Conservation (phyloP, 2,329 filamentous ascomycete genomes). For the Ilyonectria destructans region DNA sequence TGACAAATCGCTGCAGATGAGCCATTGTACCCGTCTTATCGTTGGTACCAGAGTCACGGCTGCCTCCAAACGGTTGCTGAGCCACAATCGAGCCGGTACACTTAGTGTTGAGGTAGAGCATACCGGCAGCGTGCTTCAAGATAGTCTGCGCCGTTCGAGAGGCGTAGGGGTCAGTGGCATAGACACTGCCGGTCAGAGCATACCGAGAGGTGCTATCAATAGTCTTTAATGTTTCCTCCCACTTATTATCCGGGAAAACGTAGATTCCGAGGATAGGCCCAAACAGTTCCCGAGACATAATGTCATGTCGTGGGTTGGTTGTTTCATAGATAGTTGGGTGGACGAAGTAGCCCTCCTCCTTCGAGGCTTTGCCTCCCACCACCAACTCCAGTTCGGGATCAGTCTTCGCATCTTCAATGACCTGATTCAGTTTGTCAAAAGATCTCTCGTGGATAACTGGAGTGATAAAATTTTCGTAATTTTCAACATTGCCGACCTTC, state of each 20-base stretch:
- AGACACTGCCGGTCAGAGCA: conserved; percentile 77
- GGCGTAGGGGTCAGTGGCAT: conserved; percentile 75
- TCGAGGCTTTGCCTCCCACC: conserved; percentile 62
- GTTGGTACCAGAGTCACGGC: conserved; percentile 76
- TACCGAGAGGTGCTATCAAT: conserved; percentile 42
- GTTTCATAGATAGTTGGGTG: conserved; percentile 64
- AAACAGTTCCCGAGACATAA: conserved; percentile 66
- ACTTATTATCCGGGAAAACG: conserved; percentile 62
- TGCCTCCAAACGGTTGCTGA: conserved; percentile 78
- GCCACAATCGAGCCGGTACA: conserved; percentile 76
- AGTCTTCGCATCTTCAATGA: conserved; percentile 62
- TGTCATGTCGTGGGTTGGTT: conserved; percentile 58
- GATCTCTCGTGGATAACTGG: conserved; percentile 66
- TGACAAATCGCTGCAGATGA: conserved; percentile 73
- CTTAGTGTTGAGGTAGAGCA: conserved; percentile 77
- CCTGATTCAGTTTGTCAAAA: conserved; percentile 57
- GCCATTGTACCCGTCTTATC: conserved; percentile 77
- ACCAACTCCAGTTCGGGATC: conserved; percentile 62
- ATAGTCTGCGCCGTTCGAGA: conserved; percentile 76
- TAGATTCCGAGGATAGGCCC: conserved; percentile 64
- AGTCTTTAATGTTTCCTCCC: conserved; percentile 37
- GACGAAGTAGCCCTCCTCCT: conserved; percentile 61
- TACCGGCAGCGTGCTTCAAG: conserved; percentile 78
- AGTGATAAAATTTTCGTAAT: conserved; percentile 60
- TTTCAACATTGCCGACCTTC: conserved; percentile 56